Evolutionary conservation across 345 rosid species (phyloP), one percentile per base, ranked within the genome.

Genomic region (Lepidium aucheri): DNA sequence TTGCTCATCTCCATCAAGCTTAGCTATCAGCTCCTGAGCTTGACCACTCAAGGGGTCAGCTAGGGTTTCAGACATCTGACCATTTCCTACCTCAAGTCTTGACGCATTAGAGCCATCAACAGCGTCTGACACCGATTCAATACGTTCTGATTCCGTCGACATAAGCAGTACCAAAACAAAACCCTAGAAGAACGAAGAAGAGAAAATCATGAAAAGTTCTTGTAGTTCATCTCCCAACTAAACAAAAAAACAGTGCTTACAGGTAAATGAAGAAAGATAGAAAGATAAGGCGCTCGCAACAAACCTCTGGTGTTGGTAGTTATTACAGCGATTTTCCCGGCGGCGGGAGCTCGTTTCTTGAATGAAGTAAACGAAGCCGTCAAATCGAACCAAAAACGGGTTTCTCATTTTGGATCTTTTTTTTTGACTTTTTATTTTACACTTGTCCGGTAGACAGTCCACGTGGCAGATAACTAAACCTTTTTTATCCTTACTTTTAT

Each of bases 311-410:
- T 51, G 62, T 33, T 8, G 49, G 32, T 72, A 4, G 66, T 24
- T 61, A 52, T 33, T 40, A n/a, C 41, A 38, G 62, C 47, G 62
- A 26, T n/a, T 33, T 24, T 30, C 5, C 42, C 72, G 67, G 72
- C 76, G 76, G 67, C 67, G 42, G 55, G 72, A 58, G 67, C 62
- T 73, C 32, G 76, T 35, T 64, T 58, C 49, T 41, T 35, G 1
- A 53, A 53, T 32, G 12, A 52, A 65, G 72, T 65, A 72, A 50
- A 72, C 52, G 66, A 72, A 58, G 60, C 57, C 70, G 76, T 64
- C 71, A 58, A 73, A 66, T 60, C 34, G 40, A 51, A 57, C 67
- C 54, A 72, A 50, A 70, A 53, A 71, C 71, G 53, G 66, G 61
- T 41, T 65, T 65, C 24, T 65, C 54, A 38, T 64, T 72, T 63